Percentiles rank a stretch among this genome's conserved stretches.
Evolutionary conservation across 2,329 filamentous ascomycete species (phyloP).

Genomic region (Eutypella sp.): DNA sequence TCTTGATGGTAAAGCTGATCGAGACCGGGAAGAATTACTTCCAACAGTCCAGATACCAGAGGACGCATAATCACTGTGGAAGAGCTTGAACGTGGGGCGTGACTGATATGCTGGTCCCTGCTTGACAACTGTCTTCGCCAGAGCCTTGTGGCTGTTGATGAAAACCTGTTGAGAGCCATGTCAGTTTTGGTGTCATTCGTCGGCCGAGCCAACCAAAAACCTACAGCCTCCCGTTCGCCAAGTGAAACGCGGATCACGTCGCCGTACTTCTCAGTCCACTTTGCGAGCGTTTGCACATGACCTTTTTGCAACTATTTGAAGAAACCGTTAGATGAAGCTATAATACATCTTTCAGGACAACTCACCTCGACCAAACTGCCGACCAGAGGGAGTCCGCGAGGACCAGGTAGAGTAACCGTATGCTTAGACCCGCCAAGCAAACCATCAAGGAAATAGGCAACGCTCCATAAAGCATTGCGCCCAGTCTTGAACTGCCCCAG

Average conservation of each 20-base stretch:
- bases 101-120: not conserved
- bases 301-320: not conserved
- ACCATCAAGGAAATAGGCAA: not conserved
- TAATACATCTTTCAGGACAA: not conserved
- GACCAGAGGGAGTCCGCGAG: not conserved
- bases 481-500: not conserved
- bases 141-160: slow-evolving; percentile 1
- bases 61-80: slow-evolving; percentile 1
- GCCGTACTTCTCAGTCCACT: slow-evolving; percentile 1
- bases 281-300: not conserved
- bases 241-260: slow-evolving; percentile 1
- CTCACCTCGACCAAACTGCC: not conserved
- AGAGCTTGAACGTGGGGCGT: slow-evolving; percentile 1
- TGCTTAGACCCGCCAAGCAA: not conserved
- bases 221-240: slow-evolving; percentile 1
- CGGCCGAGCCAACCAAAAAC: not conserved
- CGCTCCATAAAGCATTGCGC: not conserved
- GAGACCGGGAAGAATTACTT: not conserved
- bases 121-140: not conserved
- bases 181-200: not conserved
- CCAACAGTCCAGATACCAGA: slow-evolving; percentile 1
- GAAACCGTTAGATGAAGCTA: not conserved
- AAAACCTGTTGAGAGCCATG: not conserved
- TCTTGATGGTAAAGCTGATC: not conserved
- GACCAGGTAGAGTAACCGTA: slow-evolving; percentile 1